These are phyloP conservation scores for Massariosphaeria phaeospora DNA, from an alignment of 495 filamentous ascomycete genomes.

Conservation along the genomic window DNA sequence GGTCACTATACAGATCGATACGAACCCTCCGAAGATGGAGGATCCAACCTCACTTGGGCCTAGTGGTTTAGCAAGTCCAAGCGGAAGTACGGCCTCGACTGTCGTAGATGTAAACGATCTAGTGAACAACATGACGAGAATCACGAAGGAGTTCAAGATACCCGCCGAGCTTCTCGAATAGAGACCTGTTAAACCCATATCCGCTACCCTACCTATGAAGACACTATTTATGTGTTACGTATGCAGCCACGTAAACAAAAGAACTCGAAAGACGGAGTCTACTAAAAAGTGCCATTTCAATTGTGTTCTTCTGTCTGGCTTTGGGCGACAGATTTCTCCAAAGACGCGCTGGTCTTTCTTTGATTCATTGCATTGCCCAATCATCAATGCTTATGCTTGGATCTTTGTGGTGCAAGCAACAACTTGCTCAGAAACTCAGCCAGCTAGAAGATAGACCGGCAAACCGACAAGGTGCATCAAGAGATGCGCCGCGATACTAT, in stretches of 20 bases:
- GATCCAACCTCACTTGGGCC: conserved; percentile 24
- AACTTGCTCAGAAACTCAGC: too few species aligned
- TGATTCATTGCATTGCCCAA: too few species aligned
- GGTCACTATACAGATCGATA: conserved; percentile 65
- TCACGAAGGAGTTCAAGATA: conserved; percentile 34
- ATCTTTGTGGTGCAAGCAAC: too few species aligned
- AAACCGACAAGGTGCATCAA: too few species aligned
- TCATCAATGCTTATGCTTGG: too few species aligned
- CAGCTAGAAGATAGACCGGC: too few species aligned
- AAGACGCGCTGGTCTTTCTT: neutral
- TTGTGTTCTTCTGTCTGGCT: too few species aligned
- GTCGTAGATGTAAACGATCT: conserved; percentile 28
- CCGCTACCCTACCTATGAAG: neutral
- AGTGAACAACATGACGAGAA: conserved; percentile 32
- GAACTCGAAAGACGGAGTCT: too few species aligned
- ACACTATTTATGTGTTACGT: neutral
- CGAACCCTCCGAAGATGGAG: conserved; percentile 54
- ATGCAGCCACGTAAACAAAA: too few species aligned
- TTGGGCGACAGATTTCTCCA: neutral
- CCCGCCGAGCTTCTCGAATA: conserved; percentile 34
- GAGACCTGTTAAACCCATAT: neutral
- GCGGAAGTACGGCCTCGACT: conserved; percentile 14
- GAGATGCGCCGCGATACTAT: too few species aligned
- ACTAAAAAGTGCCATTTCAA: too few species aligned
- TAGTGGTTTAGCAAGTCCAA: conserved; percentile 3